Evolutionary conservation across 139 green algal genomes (phyloP).

Genomic region (Chlorella vulgaris): DNA sequence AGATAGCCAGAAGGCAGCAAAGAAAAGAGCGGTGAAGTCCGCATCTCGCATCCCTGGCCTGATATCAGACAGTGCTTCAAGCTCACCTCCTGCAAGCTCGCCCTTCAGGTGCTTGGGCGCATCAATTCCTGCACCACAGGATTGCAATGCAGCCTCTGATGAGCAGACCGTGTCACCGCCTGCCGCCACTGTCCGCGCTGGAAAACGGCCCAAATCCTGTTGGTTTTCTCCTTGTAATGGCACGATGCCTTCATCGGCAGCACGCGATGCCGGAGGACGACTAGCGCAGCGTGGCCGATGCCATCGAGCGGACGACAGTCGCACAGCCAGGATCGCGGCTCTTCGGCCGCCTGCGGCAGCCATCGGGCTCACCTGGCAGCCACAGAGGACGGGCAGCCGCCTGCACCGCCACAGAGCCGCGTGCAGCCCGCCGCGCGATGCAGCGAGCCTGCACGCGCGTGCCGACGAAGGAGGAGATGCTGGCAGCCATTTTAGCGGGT

Average conservation of each 20-base stretch:
- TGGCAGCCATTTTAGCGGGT: background rate
- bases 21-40: background rate
- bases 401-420: slow-evolving; percentile 2
- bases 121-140: slow-evolving; percentile 37
- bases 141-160: too few species aligned
- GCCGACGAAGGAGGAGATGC: background rate
- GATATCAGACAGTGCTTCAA: too few species aligned
- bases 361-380: slow-evolving; percentile 20
- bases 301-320: too few species aligned
- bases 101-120: slow-evolving; percentile 61
- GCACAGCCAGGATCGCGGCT: too few species aligned
- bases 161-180: background rate
- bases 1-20: too few species aligned
- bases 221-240: too few species aligned
- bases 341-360: too few species aligned
- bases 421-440: background rate
- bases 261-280: too few species aligned
- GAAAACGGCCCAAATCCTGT: too few species aligned
- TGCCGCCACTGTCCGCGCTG: background rate
- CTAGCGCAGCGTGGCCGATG: too few species aligned
- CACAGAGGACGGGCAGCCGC: slow-evolving; percentile 21
- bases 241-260: too few species aligned
- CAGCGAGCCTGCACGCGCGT: background rate
- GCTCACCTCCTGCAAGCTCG: slow-evolving; percentile 53
- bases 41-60: too few species aligned